These are phyloP conservation scores for Arthrobotrys conoides DNA, from an alignment of 2,329 filamentous ascomycete genomes.

Conservation along the genomic window DNA sequence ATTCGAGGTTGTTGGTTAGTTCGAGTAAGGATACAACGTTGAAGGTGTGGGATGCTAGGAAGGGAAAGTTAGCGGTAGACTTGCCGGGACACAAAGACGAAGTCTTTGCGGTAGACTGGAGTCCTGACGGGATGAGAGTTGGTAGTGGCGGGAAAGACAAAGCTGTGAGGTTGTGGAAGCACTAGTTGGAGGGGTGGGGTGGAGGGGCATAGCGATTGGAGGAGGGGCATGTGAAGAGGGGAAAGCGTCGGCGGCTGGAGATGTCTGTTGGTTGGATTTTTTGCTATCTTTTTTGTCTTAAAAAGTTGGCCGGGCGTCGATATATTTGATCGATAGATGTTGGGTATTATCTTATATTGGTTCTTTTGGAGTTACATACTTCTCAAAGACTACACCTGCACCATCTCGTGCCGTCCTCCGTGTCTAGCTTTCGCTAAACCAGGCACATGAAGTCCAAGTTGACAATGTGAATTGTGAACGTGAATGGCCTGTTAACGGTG, in stretches of 20 bases:
- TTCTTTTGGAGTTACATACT: not conserved
- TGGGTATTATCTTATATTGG: conserved; percentile 4
- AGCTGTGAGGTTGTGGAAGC: conserved; percentile 77
- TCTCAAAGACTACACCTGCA: too few species aligned
- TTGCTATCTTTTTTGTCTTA: not conserved
- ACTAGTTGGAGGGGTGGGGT: conserved; percentile 67
- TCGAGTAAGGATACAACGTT: conserved; percentile 80
- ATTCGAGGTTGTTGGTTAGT: conserved; percentile 84
- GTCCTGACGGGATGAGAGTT: conserved; percentile 74
- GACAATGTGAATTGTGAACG: not conserved
- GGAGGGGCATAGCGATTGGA: conserved; percentile 26
- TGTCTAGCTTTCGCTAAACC: too few species aligned
- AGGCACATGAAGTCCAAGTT: not conserved
- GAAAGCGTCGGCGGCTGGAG: conserved; percentile 21
- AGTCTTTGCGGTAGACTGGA: conserved; percentile 69
- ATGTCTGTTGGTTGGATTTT: conserved; percentile 9
- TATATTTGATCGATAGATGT: conserved; percentile 6
- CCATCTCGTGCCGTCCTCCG: too few species aligned
- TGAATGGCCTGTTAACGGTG: not conserved
- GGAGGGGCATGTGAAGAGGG: not conserved
- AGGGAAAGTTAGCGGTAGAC: conserved; percentile 80
- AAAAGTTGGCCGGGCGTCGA: conserved; percentile 14
- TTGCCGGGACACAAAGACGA: conserved; percentile 55
- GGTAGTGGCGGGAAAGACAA: conserved; percentile 96
- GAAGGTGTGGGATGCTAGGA: conserved; percentile 89